phyloP scores from a whole-genome alignment of 257 asterid species.

The Petrea volubilis region DNA sequence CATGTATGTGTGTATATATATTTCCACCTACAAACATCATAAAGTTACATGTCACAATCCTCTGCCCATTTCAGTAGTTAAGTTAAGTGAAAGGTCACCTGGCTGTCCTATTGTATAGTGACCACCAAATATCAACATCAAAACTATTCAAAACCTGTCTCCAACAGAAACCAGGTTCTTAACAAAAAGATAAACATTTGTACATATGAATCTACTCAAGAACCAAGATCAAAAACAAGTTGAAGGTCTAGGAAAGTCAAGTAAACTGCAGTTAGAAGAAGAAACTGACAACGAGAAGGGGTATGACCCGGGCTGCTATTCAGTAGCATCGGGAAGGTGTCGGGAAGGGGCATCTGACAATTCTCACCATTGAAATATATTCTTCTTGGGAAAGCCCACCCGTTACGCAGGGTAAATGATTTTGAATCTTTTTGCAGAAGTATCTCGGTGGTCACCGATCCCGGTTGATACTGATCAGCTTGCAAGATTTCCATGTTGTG shows the following conservation, averaged over 20 bases:
- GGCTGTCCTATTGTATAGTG: too few relatives aligned
- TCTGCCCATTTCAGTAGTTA: neutral
- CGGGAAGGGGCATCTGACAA: constrained; percentile 75
- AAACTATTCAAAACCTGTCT: neutral
- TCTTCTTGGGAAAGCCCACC: constrained; percentile 76
- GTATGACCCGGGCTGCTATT: constrained; percentile 33
- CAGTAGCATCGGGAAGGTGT: constrained; percentile 60
- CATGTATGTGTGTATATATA: too few relatives aligned
- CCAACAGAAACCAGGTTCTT: too few relatives aligned
- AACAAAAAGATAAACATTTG: neutral
- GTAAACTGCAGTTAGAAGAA: constrained; percentile 25
- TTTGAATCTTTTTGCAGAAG: constrained; percentile 49
- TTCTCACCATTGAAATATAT: constrained; percentile 72
- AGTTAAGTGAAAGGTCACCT: neutral
- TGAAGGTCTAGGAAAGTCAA: constrained; percentile 17
- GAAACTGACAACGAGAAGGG: neutral
- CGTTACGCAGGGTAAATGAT: constrained; percentile 60
- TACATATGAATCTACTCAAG: neutral
- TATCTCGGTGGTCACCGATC: constrained; percentile 66
- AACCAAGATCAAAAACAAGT: neutral
- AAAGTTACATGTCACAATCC: neutral
- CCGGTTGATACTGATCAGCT: constrained; percentile 38
- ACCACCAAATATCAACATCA: too few relatives aligned
- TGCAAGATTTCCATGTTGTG: constrained; percentile 44
- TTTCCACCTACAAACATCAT: too few relatives aligned